Conservation (phyloP, 805 yeast genomes). For the Kodamaea kaohsiungensis region DNA sequence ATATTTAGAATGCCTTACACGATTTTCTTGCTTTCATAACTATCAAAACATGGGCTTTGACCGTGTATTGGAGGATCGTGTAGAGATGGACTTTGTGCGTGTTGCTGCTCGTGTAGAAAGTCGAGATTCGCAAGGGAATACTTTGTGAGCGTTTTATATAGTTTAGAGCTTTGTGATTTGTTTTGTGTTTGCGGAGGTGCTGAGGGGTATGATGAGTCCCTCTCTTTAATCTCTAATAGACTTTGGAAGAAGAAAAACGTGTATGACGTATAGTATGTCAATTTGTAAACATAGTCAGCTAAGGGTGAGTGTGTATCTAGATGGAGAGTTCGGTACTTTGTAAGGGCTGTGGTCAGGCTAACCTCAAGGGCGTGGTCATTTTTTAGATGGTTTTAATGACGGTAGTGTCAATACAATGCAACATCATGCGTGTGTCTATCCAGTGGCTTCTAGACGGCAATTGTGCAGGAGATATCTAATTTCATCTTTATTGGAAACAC, state of each 20-base stretch:
- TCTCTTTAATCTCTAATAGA: not conserved
- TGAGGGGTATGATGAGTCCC: not conserved
- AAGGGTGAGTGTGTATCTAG: too few species aligned
- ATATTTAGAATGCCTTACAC: not conserved
- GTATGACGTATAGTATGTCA: not conserved
- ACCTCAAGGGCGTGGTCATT: too few species aligned
- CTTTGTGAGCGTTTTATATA: not conserved
- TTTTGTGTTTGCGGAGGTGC: not conserved
- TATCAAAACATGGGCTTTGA: not conserved
- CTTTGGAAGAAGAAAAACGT: not conserved
- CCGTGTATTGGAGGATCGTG: slow-evolving; percentile 1
- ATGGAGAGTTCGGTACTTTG: too few species aligned
- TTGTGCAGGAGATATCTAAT: not conserved
- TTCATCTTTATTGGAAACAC: not conserved
- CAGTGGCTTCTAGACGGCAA: not conserved
- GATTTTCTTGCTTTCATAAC: not conserved
- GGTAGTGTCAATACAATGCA: not conserved
- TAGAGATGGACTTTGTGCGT: not conserved
- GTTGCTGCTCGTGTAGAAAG: not conserved
- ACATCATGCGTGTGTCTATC: not conserved
- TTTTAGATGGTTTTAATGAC: not conserved
- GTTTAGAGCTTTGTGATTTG: not conserved
- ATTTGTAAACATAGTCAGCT: not conserved
- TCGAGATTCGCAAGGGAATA: not conserved
- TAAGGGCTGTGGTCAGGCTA: too few species aligned